These are phyloP conservation scores for Massospora cicadina DNA, from an alignment of 371 early-diverging fungal species.

Conservation along the genomic window DNA sequence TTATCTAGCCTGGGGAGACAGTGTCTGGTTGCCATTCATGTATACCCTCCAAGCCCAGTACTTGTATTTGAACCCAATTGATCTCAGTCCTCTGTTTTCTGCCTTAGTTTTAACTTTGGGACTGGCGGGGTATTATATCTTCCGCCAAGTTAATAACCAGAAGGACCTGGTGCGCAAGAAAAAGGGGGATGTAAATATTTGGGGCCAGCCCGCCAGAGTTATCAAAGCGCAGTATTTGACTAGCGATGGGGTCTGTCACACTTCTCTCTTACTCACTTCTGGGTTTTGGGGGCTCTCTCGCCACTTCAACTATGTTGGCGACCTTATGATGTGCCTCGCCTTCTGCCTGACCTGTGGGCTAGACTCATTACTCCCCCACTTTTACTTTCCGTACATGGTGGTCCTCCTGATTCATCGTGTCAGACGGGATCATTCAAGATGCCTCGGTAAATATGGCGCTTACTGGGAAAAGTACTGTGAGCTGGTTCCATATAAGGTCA, in stretches of 20 bases:
- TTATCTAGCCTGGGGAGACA: slow-evolving; percentile 65
- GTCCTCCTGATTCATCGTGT: slow-evolving; percentile 42
- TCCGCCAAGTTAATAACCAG: slow-evolving; percentile 63
- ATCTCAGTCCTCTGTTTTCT: slow-evolving; percentile 30
- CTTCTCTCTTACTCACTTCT: slow-evolving; percentile 38
- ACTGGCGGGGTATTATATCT: slow-evolving; percentile 50
- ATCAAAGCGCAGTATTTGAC: slow-evolving; percentile 49
- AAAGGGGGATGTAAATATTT: slow-evolving; percentile 50
- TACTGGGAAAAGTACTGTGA: slow-evolving; percentile 47
- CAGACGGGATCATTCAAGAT: slow-evolving; percentile 41
- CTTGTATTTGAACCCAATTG: slow-evolving; percentile 44
- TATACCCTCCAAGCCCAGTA: slow-evolving; percentile 68
- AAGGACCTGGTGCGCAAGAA: slow-evolving; percentile 49
- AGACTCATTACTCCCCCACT: slow-evolving; percentile 39
- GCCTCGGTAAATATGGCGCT: slow-evolving; percentile 52
- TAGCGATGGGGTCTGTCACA: slow-evolving; percentile 46
- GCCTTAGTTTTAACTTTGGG: slow-evolving; percentile 26
- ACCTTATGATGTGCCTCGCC: slow-evolving; percentile 39
- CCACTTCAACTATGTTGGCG: slow-evolving; percentile 71
- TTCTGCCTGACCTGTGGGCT: slow-evolving; percentile 48
- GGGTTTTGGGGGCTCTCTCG: slow-evolving; percentile 62
- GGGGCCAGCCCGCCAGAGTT: slow-evolving; percentile 53
- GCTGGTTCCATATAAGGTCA: slow-evolving; percentile 10
- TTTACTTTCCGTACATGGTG: slow-evolving; percentile 54
- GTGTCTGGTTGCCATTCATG: slow-evolving; percentile 60